phyloP scores from a whole-genome alignment of 2,329 filamentous ascomycete species.

The Huntiella abstrusa region DNA sequence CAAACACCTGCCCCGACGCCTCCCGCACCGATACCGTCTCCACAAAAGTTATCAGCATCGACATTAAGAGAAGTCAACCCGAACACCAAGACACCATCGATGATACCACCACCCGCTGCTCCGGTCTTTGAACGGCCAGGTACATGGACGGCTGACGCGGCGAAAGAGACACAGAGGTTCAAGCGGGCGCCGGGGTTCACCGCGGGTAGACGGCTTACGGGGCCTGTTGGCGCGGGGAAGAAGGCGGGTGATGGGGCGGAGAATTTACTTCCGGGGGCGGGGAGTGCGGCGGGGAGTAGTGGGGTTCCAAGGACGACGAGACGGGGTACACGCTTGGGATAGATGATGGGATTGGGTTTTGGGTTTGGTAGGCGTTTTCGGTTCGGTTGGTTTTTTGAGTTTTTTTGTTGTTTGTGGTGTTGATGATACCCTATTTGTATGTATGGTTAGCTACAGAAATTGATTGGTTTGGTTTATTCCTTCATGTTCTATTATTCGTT shows the following conservation, averaged over 20 bases:
- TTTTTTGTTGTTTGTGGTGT: background rate
- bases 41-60: constrained; percentile 2
- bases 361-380: background rate
- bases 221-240: background rate
- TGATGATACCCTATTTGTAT: background rate
- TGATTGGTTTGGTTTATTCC: background rate
- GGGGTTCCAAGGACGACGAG: background rate
- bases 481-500: background rate
- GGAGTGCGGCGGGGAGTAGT: background rate
- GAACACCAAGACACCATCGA: constrained; percentile 15
- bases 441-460: background rate
- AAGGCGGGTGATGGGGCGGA: constrained; percentile 9
- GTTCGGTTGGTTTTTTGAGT: background rate
- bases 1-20: background rate
- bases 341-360: background rate
- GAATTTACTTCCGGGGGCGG: background rate
- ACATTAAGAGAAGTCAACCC: constrained; percentile 39
- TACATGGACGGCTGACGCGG: background rate
- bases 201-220: too few species aligned
- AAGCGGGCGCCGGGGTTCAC: constrained; percentile 1
- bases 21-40: constrained; percentile 14
- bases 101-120: too few species aligned
- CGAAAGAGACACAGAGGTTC: background rate
- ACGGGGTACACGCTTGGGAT: background rate
- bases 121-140: background rate